Evolutionary conservation across 176 grass and related monocot genomes (phyloP), one percentile per base, ranked within the genome.

Genomic region (Zizania latifolia): DNA sequence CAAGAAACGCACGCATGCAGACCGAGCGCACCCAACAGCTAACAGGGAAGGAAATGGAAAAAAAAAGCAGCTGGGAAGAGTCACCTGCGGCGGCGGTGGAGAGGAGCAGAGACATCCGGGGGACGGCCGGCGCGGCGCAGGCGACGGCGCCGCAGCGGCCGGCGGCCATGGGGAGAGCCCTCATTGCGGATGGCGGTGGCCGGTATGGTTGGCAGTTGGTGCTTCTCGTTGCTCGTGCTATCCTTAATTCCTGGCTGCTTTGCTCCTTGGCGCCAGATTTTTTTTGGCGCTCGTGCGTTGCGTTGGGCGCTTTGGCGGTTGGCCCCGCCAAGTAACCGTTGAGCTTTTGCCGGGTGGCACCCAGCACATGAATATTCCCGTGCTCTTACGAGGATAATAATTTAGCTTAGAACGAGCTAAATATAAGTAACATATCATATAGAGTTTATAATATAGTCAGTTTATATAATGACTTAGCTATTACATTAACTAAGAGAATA

Each of bases 91-190:
- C 76, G 4, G 72, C 73, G 35, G 74, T 71, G 41, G 66, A 81
- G 78, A 78, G 64, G 40, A 79, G 60, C 63, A 79, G 72, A 10
- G 53, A 72, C 13, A 39, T 69, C 50, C 87, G 74, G 41, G 73
- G 65, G 22, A 82, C 72, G 33, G 77, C 77, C 71, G 82, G 38
- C 61, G 76, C 37, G 17, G 79, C 85, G 58, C 85, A 86, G 65
- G 85, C 74, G 11, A 65, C 72, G n/a, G n/a, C 46, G 46, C 17
- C 50, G 26, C 50, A 59, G 21, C 48, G 72, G 73, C 73, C 73
- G 45, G 61, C 79, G 10, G 77, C 35, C 41, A 39, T 34, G 1
- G 48, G 79, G 41, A 79, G 61, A 41, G 61, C 54, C 41, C 53
- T 79, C 80, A 78, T 68, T 14, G 67, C 43, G 3, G n/a, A 67